Conservation (phyloP, 805 yeast species). For the Lipomyces starkeyi region DNA sequence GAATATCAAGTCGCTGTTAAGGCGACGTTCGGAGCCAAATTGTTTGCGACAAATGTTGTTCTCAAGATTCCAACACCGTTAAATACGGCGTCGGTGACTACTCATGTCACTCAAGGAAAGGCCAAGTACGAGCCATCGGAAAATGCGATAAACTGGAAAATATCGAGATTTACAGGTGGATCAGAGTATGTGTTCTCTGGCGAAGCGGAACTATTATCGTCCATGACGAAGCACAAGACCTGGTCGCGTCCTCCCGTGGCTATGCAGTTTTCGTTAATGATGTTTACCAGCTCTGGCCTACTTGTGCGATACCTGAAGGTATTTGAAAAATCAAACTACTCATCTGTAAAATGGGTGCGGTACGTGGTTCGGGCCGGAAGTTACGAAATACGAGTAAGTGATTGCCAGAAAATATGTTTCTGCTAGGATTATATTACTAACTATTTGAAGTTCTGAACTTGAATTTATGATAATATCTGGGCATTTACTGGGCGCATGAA, state of each 20-base stretch:
- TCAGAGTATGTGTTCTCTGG: constrained; percentile 67
- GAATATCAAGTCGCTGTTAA: constrained; percentile 66
- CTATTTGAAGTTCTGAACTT: constrained; percentile 1
- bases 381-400: constrained; percentile 66
- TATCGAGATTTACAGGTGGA: constrained; percentile 70
- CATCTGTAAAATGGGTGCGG: constrained; percentile 86
- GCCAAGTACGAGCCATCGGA: constrained; percentile 72
- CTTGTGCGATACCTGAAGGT: constrained; percentile 75
- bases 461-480: neutral
- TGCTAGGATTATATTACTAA: neutral
- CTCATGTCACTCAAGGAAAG: constrained; percentile 62
- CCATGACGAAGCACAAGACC: constrained; percentile 42
- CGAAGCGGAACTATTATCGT: constrained; percentile 52
- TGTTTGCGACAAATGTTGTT: constrained; percentile 66
- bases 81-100: constrained; percentile 57
- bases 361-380: constrained; percentile 78
- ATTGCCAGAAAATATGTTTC: constrained; percentile 43
- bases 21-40: constrained; percentile 60
- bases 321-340: constrained; percentile 62
- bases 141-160: constrained; percentile 69
- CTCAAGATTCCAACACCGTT: constrained; percentile 74
- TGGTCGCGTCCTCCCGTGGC: constrained; percentile 83
- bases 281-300: constrained; percentile 79
- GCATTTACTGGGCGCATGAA: neutral
- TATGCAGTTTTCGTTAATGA: constrained; percentile 68